Evolutionary conservation across 768 basidiomycete species (phyloP), one percentile per base, ranked within the genome.

Genomic region (Paxillus involutus): DNA sequence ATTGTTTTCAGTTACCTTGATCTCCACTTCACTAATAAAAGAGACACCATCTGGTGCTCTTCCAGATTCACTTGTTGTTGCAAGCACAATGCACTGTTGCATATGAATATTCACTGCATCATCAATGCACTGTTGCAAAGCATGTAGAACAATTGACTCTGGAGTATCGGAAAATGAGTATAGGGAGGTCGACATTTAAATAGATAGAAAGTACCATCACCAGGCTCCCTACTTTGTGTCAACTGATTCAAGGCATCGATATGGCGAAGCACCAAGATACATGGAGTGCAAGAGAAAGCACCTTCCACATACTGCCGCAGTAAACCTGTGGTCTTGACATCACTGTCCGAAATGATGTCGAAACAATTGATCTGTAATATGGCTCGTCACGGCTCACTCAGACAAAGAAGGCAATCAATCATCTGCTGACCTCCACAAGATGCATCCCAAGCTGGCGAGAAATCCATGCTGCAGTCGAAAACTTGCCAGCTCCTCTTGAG

Each of bases 11-110:
- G 70, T 33, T 57, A 92, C 94, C 75, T 91, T 82, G 42, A 95
- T 81, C 1, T 69, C 65, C 19, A 97, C 74, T 59, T 93, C 88
- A 63, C 95, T 91, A 66, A 97, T 98, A 74, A 98, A 96, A 21
- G 88, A 65, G 2, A 96, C 70, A 3, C 77, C 76, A 1, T 80
- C 65, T 2, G 91, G 84, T 14, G 94, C 73, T 17, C 78, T 77
- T n/a, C 82, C 82, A 3, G 79, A 72, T 43, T 89, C 88, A 33
- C 78, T 78, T 1, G 89, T 78, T 1, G 89, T 93, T 8, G 81
- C 95, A 48, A 93, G 65, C 3, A 94, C 75, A 24, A 97, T 67
- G 3, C 89, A 83, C 4, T 94, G 93, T 57, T 81, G 86, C 1
- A 85, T 85, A 2, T 80, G 78, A 30, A 77, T 64, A 53, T 72